A percentile compares a stretch with the other conserved stretches of the same genome.
Conservation (phyloP, 441 rosid genomes). For the Populus hybrid region DNA sequence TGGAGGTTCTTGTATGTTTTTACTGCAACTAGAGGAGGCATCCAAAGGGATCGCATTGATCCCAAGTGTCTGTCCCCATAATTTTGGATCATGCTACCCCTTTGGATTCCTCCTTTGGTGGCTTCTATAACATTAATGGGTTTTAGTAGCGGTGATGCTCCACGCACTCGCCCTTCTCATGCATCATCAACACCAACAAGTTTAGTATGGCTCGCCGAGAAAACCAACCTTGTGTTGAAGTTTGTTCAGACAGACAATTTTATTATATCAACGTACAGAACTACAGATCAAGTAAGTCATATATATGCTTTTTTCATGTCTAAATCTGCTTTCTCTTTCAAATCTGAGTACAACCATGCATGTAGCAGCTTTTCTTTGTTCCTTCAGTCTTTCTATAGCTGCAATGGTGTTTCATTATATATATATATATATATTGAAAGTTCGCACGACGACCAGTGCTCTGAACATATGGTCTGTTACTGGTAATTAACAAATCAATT, state of each 20-base stretch:
- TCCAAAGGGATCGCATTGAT: conserved; percentile 99
- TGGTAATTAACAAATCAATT: neutral
- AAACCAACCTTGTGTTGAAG: neutral
- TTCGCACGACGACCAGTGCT: neutral
- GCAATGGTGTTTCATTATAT: neutral
- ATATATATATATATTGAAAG: neutral
- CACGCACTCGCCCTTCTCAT: neutral
- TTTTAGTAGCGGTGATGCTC: neutral
- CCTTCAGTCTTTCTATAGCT: neutral
- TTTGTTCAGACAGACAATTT: neutral
- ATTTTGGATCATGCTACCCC: conserved; percentile 94
- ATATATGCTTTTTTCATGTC: neutral
- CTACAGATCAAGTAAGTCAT: neutral
- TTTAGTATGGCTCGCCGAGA: neutral
- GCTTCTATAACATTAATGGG: conserved; percentile 32
- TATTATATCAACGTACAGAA: neutral
- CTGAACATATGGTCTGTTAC: neutral
- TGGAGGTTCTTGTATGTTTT: neutral
- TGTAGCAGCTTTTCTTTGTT: neutral
- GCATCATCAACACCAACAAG: neutral
- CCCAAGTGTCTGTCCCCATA: conserved; percentile 24
- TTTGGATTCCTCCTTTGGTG: conserved; percentile 90
- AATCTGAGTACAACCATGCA: neutral
- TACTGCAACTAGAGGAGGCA: conserved; percentile 64
- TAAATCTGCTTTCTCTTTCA: neutral